Evolutionary conservation across 768 basidiomycete species (phyloP), one percentile per base, ranked within the genome.

Genomic region (Russula sp.): DNA sequence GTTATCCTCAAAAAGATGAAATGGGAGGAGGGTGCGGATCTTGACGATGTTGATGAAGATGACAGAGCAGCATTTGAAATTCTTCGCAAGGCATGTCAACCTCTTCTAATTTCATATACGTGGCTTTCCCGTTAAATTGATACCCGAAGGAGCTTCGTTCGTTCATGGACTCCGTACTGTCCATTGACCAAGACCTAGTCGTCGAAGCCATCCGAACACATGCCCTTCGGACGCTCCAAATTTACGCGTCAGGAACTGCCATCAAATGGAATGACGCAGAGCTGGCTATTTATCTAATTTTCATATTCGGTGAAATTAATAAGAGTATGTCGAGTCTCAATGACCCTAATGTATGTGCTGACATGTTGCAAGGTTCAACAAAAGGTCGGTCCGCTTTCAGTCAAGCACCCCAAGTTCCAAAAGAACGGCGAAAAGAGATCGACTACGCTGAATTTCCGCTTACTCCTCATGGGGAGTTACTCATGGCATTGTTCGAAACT

Each of bases 231-330:
- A 95, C 92, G 0, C 81, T 97, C 36, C 83, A 87, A 6, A 80
- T 85, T 1, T 90, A 88, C 69, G 80, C 81, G 57, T 86, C 77
- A 64, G 85, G 89, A 0, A 74, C 82, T 0, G 72, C 79, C 20
- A 75, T 97, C 40, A 83, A 89, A 64, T 98, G 97, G 97, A 86
- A 93, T 69, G 89, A 95, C 67, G 92, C 90, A 3, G 97, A 99
- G 74, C 81, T 98, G 22, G 94, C 92, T 0, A 79, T 96, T n/a
- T 94, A 94, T 74, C 81, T 98, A 28, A 86, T 98, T 11, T 98
- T 87, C 72, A 90, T 96, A 38, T 98, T 92, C 70, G 96, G 96
- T 49, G 94, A 97, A 73, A 85, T 96, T 69, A 87, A 85, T 74
- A 96, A 93, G 79, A 84, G 95, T 94, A 63, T 57, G 87, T 72